Evolutionary conservation across 2,329 filamentous ascomycete genomes (phyloP), one percentile per base, ranked within the genome.

Genomic region (Myriosclerotinia scirpicola): DNA sequence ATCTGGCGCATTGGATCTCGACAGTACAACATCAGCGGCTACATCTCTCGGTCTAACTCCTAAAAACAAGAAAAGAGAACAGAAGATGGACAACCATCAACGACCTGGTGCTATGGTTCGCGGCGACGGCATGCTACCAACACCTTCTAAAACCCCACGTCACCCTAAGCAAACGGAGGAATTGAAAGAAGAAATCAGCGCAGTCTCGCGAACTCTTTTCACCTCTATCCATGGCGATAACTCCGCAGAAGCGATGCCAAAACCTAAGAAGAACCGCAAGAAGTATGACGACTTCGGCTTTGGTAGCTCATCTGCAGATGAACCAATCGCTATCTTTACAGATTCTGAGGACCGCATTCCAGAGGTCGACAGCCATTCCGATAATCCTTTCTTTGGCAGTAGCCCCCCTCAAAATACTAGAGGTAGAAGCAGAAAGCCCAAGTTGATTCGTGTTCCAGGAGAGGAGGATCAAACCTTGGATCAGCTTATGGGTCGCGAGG

Each of bases 331-430:
- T 70, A 91, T 94, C 73, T 94, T 87, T 75, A 93, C 89, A 52
- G 91, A 95, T 76, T 87, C 90, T 0, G 89, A 92, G 70, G 93
- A 96, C 71, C 87, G 89, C 65, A 78, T 93, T 53, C 91, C 91
- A 26, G 84, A 87, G 69, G 79, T 86, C 53, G 90, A 92, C 72
- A 76, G 79, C n/a, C 87, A 83, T 71, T 78, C 81, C 8, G 87
- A 88, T 36, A 95, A 94, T 75, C 91, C 91, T 1, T 95, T 94
- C 76, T 84, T 87, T 68, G 85, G 83, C 63, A 80, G 81, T 54
- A 69, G 72, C 42, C 74, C 79, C 55, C 52, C 55, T 26, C 55
- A 52, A 3, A 50, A 46, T 20, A 55, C 58, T 46, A 76, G 80
- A 67, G 83, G 79, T 72, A 83, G 82, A 69, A 80, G 83, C 71